Percentiles rank a stretch among this genome's conserved stretches.
Conservation (phyloP, 331 rosid species). For the Cucumis variabilis region DNA sequence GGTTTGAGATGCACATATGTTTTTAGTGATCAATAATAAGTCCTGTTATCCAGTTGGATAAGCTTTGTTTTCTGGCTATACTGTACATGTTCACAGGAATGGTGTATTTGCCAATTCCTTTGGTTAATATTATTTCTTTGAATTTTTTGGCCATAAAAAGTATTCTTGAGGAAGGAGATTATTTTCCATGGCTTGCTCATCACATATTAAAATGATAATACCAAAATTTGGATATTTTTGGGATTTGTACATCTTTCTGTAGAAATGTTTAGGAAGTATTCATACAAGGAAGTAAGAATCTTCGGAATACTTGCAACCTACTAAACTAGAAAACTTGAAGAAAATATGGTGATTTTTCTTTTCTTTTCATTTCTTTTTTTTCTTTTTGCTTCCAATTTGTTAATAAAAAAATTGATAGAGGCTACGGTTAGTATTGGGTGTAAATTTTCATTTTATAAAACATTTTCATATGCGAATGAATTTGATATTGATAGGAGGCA, state of each 20-base stretch:
- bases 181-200: not conserved
- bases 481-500: too few species aligned
- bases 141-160: not conserved
- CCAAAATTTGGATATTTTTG: not conserved
- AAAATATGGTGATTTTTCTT: too few species aligned
- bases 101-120: not conserved
- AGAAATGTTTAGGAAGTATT: too few species aligned
- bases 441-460: too few species aligned
- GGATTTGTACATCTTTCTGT: not conserved
- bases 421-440: not conserved
- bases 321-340: not conserved
- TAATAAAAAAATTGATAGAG: too few species aligned
- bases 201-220: not conserved
- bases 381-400: too few species aligned
- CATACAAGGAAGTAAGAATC: too few species aligned
- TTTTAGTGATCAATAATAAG: not conserved
- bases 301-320: too few species aligned
- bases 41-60: not conserved
- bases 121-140: not conserved
- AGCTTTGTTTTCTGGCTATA: not conserved
- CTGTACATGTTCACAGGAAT: slow-evolving; percentile 13
- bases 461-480: too few species aligned
- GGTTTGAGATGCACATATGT: not conserved
- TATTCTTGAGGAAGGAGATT: not conserved
- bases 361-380: too few species aligned